Evolutionary conservation across 495 filamentous ascomycete species (phyloP), one percentile per base, ranked within the genome.

Genomic region (Trichocladium antarcticum): DNA sequence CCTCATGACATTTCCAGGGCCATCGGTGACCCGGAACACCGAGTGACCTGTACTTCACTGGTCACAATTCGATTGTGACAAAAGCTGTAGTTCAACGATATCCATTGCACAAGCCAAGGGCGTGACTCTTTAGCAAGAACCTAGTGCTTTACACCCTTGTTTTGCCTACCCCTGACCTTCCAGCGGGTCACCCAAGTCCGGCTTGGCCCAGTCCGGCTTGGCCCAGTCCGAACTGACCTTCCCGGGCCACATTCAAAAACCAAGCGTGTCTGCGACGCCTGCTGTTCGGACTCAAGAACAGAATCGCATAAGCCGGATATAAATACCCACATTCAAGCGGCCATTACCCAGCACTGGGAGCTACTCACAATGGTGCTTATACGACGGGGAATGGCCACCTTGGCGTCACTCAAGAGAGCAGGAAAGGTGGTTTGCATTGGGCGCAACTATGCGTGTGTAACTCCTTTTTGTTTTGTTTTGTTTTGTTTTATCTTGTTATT

Each of bases 391-490:
- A 54, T 76, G 58, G 66, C 72, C 44, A 73, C 74, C 42, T 76
- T 79, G 74, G 69, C 79, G 44, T 75, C 78, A 10, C 62, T 83
- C 38, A 77, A 76, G 64, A 83, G 85, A 52, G 83, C 82, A 56
- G 77, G 82, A 57, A 93, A 96, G 72, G 80, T 97, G 50, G 85
- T 95, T 64, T 97, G 92, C 73, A 95, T 99, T 66, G 92, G 93
- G 58, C 79, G 92, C 54, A 98, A 98, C 70, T 97, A 94, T 76
- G 89, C 88, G 87, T 94, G 71, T 51, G 84, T 76, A 53, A 51
- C 47, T 31, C 27, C 12, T 38, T 46, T 51, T 43, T 19, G 49
- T 42, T 49, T 47, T 1, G 5, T 9, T 20, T 39, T 43, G 40
- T 34, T 45, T 52, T 12, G 17, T 28, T n/a, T n/a, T n/a, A n/a